A percentile compares a stretch with the other conserved stretches of the same genome.
Evolutionary conservation across 2,329 filamentous ascomycete genomes (phyloP).

Genomic region (Lachnellula cervina): DNA sequence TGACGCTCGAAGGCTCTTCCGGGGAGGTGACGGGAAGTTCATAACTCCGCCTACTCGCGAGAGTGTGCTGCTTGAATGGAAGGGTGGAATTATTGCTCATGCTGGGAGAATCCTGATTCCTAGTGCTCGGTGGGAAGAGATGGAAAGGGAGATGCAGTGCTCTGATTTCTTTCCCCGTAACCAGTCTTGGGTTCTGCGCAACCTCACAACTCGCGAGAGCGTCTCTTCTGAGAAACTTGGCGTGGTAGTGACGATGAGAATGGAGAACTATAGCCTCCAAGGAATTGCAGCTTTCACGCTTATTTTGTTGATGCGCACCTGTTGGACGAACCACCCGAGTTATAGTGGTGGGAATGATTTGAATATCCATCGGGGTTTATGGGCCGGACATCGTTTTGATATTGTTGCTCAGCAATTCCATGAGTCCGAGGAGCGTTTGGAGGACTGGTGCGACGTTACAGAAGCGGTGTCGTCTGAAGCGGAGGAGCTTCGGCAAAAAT

Average conservation of each 20-base stretch:
- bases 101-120: background rate
- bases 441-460: background rate
- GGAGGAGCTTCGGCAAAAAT: background rate
- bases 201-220: background rate
- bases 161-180: background rate
- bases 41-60: background rate
- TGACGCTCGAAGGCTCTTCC: background rate
- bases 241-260: background rate
- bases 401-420: conserved; percentile 1
- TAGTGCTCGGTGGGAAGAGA: background rate
- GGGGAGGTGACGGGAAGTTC: background rate
- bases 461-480: background rate
- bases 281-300: background rate
- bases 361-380: background rate
- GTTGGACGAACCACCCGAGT: background rate
- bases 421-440: background rate
- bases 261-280: background rate
- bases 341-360: background rate
- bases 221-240: background rate
- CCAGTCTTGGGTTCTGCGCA: background rate
- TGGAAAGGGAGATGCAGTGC: background rate
- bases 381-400: conserved; percentile 10
- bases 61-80: background rate
- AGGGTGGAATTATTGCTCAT: background rate
- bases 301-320: background rate